Conservation (phyloP, 208 protist genomes). For the Entamoeba histolytica region DNA sequence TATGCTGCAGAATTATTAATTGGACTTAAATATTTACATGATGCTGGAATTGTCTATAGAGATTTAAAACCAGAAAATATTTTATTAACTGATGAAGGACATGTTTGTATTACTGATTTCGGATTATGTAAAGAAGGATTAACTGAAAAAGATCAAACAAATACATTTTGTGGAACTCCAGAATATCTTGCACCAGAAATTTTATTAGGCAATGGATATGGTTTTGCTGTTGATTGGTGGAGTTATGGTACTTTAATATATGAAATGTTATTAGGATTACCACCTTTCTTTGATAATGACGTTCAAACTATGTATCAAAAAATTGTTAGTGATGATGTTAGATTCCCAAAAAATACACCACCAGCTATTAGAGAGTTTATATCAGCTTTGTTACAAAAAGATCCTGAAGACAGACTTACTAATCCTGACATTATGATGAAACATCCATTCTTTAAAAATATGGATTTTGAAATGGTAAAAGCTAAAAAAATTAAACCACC, state of each 20-base stretch:
- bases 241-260: conserved; percentile 71
- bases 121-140: conserved; percentile 7
- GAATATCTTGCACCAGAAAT: conserved; percentile 62
- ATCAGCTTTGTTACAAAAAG: neutral
- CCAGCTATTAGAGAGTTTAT: neutral
- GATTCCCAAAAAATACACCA: conserved; percentile 38
- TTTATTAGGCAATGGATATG: conserved; percentile 60
- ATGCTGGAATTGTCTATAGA: conserved; percentile 10
- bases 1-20: conserved; percentile 43
- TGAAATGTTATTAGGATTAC: conserved; percentile 49
- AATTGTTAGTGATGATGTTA: conserved; percentile 52
- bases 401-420: conserved; percentile 7
- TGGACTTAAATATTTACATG: conserved; percentile 40
- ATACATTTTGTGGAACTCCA: conserved; percentile 27
- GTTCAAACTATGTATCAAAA: conserved; percentile 59
- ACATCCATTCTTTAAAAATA: conserved; percentile 72
- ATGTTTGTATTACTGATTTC: conserved; percentile 26
- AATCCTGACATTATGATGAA: conserved; percentile 54
- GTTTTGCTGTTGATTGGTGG: conserved; percentile 83
- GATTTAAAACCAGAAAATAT: conserved; percentile 28
- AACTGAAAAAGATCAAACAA: neutral
- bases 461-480: conserved; percentile 58
- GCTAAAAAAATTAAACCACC: conserved; percentile 25
- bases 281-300: conserved; percentile 63
- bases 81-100: conserved; percentile 8